Evolutionary conservation across 1,284 basidiomycete species (phyloP).

Genomic region (Fistulinella cinereoalba): DNA sequence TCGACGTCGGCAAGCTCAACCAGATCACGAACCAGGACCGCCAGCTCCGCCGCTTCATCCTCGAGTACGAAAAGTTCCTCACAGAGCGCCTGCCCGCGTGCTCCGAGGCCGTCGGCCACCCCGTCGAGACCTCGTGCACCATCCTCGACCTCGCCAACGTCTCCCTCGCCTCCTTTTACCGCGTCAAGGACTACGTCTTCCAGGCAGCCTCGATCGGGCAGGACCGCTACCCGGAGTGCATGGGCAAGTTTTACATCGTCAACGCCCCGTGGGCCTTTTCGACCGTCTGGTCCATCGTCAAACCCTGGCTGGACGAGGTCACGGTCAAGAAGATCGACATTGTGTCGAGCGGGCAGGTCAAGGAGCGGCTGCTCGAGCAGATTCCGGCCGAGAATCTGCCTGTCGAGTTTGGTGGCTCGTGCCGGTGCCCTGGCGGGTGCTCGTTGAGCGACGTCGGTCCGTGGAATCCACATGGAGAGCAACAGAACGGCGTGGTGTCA

Average conservation of each 20-base stretch:
- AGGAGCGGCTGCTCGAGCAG: slow-evolving; percentile 71
- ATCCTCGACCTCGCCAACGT: slow-evolving; percentile 92
- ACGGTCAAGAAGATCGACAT: slow-evolving; percentile 94
- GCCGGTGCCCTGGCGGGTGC: slow-evolving; percentile 80
- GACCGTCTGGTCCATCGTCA: slow-evolving; percentile 87
- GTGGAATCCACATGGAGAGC: slow-evolving; percentile 60
- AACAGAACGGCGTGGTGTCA: slow-evolving; percentile 20
- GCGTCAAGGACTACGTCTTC: slow-evolving; percentile 90
- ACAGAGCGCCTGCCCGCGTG: slow-evolving; percentile 82
- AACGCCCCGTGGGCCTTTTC: slow-evolving; percentile 93
- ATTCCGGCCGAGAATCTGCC: slow-evolving; percentile 86
- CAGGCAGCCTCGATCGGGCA: slow-evolving; percentile 83
- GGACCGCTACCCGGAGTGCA: slow-evolving; percentile 89
- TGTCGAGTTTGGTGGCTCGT: slow-evolving; percentile 80
- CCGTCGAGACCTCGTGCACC: slow-evolving; percentile 97
- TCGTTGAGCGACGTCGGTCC: slow-evolving; percentile 89
- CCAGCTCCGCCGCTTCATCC: slow-evolving; percentile 85
- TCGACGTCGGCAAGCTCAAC: slow-evolving; percentile 86
- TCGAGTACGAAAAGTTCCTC: slow-evolving; percentile 93
- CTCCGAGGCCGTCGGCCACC: slow-evolving; percentile 68
- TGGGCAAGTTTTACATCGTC: slow-evolving; percentile 98
- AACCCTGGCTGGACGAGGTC: slow-evolving; percentile 93
- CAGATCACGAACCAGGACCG: slow-evolving; percentile 83
- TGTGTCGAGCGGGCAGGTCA: slow-evolving; percentile 60
- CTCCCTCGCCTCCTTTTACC: slow-evolving; percentile 81